Base-by-base conservation (phyloP, 148 eudicot genomes). In the Camellia japonica region DNA sequence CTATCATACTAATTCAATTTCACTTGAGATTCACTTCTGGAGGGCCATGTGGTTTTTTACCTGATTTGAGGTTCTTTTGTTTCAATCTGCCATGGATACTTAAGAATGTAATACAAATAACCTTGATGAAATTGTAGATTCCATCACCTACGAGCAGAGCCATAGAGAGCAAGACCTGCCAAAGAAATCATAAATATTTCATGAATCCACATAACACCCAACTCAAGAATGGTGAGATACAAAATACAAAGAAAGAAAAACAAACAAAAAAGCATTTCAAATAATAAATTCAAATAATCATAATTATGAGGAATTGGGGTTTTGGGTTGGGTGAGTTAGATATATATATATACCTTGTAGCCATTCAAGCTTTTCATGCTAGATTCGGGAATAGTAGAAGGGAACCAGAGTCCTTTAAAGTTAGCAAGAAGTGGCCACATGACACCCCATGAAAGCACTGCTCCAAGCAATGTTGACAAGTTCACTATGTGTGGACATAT, bases 131-230 rank as follows among this genome's bases (percentile, higher is more conserved):
- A 73, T 79, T 89, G 78, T 90, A 92, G 63, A 92, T 85, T 30
- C 97, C 97, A 67, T 93, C 97, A 11, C 97, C 94, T 16, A 93
- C 81, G 43, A 93, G 89, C n/a, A 93, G 91, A 65, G 94, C 90
- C 52, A 93, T 93, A n/a, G 97, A 82, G 67, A 93, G 84, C 62
- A 93, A 93, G 23, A 90, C 97, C 94, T 92, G 88, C 82, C 38
- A 83, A 23, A 51, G 10, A 10, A 73, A 75, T 55, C 42, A 42
- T 7, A 14, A 16, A 56, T 75, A 23, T 41, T 16, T 23, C 38
- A 20, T 47, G 12, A 3, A 23, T 23, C 30, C 30, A 23, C 30
- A 23, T 23, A 23, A 23, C 30, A 23, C 30, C 30, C 30, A 23
- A 23, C 30, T 23, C 30, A 23, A 23, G 30, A 23, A 23, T 23